A percentile compares a stretch with the other conserved stretches of the same genome.
These are phyloP conservation scores for Tetrapyrgos nigripes DNA, from an alignment of 1,284 basidiomycete genomes.

Conservation along the genomic window DNA sequence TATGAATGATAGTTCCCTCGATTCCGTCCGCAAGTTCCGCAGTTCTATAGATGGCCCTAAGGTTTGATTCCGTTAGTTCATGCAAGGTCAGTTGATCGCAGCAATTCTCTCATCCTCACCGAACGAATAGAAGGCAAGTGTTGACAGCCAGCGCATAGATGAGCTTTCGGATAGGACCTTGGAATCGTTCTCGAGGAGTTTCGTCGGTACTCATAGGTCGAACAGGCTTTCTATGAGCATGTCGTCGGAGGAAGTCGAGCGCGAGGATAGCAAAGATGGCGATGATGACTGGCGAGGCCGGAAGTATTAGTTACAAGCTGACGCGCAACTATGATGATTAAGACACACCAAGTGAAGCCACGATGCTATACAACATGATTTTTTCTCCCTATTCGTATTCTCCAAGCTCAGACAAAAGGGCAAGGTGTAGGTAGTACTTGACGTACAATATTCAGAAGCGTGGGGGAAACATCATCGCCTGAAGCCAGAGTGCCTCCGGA, in stretches of 20 bases:
- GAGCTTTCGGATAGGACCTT: background rate
- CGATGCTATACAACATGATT: slow-evolving; percentile 1
- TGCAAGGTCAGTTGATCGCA: no score
- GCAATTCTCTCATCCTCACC: no score
- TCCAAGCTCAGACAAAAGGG: no score
- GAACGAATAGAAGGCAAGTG: slow-evolving; percentile 1
- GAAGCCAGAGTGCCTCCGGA: slow-evolving; percentile 8
- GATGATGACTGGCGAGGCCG: background rate
- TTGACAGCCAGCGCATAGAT: background rate
- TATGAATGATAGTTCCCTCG: slow-evolving; percentile 6
- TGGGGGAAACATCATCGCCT: background rate
- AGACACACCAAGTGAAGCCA: slow-evolving; percentile 2
- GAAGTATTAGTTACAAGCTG: background rate
- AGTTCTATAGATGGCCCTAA: slow-evolving; percentile 8
- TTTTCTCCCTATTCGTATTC: slow-evolving; percentile 1
- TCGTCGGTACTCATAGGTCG: background rate
- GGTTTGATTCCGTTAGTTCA: no score
- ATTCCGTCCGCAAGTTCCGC: slow-evolving; percentile 7
- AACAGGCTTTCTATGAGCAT: background rate
- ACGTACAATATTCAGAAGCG: background rate
- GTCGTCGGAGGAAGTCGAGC: slow-evolving; percentile 3
- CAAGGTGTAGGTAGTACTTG: no score
- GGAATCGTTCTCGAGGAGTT: background rate
- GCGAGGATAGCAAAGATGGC: background rate
- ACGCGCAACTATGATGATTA: no score